Conservation (phyloP, 805 yeast species). For the Metschnikowia corniflorae region DNA sequence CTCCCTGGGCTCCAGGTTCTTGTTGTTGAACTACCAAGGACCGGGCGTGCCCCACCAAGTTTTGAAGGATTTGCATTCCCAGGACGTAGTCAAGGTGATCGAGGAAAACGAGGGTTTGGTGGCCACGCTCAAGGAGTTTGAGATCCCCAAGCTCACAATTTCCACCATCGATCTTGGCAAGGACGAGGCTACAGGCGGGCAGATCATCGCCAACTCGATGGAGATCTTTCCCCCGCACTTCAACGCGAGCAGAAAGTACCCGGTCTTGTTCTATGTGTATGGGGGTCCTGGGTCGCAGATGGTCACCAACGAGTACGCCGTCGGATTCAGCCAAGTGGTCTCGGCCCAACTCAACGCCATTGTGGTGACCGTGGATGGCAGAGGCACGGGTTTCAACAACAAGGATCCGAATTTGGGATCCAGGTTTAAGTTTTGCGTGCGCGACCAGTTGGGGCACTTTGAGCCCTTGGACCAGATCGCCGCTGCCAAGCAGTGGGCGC, state of each 20-base stretch:
- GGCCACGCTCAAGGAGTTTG: conserved; percentile 39
- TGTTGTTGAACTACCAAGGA: conserved; percentile 68
- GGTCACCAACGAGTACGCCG: conserved; percentile 58
- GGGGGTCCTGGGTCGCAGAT: conserved; percentile 96
- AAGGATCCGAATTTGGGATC: conserved; percentile 40
- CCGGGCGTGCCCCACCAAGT: conserved; percentile 79
- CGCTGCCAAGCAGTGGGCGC: conserved; percentile 73
- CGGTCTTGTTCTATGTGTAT: conserved; percentile 83
- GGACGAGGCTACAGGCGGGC: conserved; percentile 45
- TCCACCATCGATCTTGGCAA: conserved; percentile 52
- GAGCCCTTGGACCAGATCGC: conserved; percentile 86
- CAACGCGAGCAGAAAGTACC: conserved; percentile 61
- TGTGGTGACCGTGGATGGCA: conserved; percentile 93
- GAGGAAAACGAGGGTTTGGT: conserved; percentile 46
- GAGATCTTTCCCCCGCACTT: conserved; percentile 80
- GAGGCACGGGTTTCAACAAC: conserved; percentile 94
- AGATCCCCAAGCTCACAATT: conserved; percentile 53
- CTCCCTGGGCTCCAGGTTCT: conserved; percentile 74
- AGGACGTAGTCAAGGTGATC: conserved; percentile 37
- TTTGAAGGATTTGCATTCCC: conserved; percentile 44
- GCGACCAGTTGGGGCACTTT: conserved; percentile 75
- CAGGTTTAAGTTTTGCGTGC: conserved; percentile 67
- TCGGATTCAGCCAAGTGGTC: conserved; percentile 68
- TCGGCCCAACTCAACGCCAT: conserved; percentile 77
- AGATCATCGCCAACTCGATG: conserved; percentile 54